Evolutionary conservation across 805 yeast species (phyloP).

Genomic region (Candida insectorum): DNA sequence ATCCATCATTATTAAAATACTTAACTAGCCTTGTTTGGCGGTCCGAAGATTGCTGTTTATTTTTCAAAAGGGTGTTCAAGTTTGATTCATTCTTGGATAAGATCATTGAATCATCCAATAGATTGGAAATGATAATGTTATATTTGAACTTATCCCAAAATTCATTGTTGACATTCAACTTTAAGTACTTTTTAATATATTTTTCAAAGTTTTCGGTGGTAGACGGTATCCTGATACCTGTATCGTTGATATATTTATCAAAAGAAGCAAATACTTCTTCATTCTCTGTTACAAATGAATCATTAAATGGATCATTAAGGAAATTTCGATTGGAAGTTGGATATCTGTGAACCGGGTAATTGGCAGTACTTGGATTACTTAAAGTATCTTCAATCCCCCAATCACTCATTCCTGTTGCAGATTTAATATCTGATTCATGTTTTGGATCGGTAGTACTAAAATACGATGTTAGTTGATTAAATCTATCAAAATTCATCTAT

Average conservation of each 20-base stretch:
- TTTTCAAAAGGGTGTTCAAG: constrained; percentile 11
- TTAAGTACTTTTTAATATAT: constrained; percentile 27
- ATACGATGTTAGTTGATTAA: constrained; percentile 24
- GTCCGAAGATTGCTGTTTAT: background rate
- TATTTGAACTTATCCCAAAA: constrained; percentile 43
- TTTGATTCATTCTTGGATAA: constrained; percentile 37
- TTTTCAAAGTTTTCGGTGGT: constrained; percentile 20
- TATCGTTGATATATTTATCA: no score
- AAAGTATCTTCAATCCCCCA: constrained; percentile 34
- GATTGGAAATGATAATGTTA: constrained; percentile 32
- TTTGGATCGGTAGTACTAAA: constrained; percentile 5
- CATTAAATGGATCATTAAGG: background rate
- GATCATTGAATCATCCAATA: constrained; percentile 39
- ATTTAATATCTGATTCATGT: constrained; percentile 2
- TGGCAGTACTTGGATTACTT: constrained; percentile 3
- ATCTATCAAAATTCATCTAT: constrained; percentile 28
- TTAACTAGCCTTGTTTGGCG: constrained; percentile 3
- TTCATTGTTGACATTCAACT: constrained; percentile 7
- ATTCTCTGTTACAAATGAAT: background rate
- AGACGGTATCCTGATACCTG: constrained; percentile 13
- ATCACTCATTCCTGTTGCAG: constrained; percentile 20
- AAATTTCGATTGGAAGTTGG: constrained; percentile 1
- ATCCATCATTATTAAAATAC: constrained; percentile 20
- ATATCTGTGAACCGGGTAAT: background rate
- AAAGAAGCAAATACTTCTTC: no score